Conservation (phyloP, 805 yeast species). For the Candida cerambycidarum region DNA sequence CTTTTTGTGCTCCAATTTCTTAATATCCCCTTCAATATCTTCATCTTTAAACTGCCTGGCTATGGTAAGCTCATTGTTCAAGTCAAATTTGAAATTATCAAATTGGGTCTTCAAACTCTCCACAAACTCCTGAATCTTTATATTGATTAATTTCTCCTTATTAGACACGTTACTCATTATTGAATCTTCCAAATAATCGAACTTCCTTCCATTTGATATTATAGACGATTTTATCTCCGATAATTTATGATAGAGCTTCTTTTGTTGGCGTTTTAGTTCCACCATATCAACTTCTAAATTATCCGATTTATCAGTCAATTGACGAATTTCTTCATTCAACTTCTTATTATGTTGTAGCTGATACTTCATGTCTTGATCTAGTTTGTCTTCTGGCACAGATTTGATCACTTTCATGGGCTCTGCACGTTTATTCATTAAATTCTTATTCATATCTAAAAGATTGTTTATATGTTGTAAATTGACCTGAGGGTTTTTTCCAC, state of each 20-base stretch:
- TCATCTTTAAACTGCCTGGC: constrained; percentile 26
- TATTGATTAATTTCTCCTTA: constrained; percentile 27
- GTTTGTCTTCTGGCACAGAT: constrained; percentile 6
- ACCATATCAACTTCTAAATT: constrained; percentile 21
- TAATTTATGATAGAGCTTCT: constrained; percentile 11
- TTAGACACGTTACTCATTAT: constrained; percentile 29
- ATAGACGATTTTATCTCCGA: constrained; percentile 12
- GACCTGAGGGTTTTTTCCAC: constrained; percentile 8
- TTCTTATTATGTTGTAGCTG: constrained; percentile 11
- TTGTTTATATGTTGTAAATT: constrained; percentile 18
- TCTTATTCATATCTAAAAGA: constrained; percentile 16
- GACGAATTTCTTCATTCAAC: constrained; percentile 14
- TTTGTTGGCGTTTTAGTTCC: constrained; percentile 18
- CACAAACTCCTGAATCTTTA: constrained; percentile 30
- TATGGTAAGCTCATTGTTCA: constrained; percentile 30
- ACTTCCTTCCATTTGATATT: constrained; percentile 15
- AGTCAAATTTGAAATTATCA: constrained; percentile 32
- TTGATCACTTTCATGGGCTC: constrained; percentile 2
- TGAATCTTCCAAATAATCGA: constrained; percentile 25
- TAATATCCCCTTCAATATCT: constrained; percentile 11
- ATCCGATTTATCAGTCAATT: constrained; percentile 16
- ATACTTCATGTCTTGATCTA: constrained; percentile 11
- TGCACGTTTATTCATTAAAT: neutral
- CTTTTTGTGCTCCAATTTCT: constrained; percentile 15
- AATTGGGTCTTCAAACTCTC: constrained; percentile 26